These are phyloP conservation scores for Ajuga chamaepitys DNA, from an alignment of 257 asterid genomes.

Conservation along the genomic window DNA sequence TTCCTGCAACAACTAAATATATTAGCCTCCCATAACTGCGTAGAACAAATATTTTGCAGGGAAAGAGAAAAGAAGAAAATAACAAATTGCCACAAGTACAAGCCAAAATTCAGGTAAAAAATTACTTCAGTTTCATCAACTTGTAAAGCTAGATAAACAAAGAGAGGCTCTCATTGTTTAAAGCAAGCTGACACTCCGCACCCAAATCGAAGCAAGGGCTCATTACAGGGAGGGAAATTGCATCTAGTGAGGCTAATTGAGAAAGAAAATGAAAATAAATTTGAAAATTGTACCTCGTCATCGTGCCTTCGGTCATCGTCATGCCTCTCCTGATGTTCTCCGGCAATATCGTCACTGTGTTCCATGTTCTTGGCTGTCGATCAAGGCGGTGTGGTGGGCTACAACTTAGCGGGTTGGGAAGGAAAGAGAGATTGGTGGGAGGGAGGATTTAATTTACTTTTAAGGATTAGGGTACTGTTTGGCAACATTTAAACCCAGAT, in stretches of 20 bases:
- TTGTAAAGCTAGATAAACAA: neutral
- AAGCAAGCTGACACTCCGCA: conserved; percentile 6
- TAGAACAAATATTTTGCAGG: neutral
- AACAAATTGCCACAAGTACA: neutral
- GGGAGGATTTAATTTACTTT: conserved; percentile 3
- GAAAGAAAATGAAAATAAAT: neutral
- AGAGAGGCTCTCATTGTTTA: neutral
- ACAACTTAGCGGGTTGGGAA: neutral
- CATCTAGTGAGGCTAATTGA: conserved; percentile 5
- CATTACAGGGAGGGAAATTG: neutral
- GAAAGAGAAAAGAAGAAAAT: too few relatives aligned
- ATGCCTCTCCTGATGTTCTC: conserved; percentile 58
- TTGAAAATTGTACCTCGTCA: conserved; percentile 26
- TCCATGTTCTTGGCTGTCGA: conserved; percentile 43
- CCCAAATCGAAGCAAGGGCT: conserved; percentile 9
- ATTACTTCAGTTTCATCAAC: neutral
- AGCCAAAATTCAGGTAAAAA: neutral
- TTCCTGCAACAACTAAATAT: conserved; percentile 53
- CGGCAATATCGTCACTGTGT: conserved; percentile 56
- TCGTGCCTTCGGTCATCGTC: conserved; percentile 60
- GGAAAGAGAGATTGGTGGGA: neutral
- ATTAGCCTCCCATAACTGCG: neutral
- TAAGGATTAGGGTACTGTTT: too few relatives aligned
- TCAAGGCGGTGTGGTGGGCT: conserved; percentile 7
- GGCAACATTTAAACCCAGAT: neutral